Evolutionary conservation across 1,284 basidiomycete genomes (phyloP).

Genomic region (Hypsizygus ulmarius): DNA sequence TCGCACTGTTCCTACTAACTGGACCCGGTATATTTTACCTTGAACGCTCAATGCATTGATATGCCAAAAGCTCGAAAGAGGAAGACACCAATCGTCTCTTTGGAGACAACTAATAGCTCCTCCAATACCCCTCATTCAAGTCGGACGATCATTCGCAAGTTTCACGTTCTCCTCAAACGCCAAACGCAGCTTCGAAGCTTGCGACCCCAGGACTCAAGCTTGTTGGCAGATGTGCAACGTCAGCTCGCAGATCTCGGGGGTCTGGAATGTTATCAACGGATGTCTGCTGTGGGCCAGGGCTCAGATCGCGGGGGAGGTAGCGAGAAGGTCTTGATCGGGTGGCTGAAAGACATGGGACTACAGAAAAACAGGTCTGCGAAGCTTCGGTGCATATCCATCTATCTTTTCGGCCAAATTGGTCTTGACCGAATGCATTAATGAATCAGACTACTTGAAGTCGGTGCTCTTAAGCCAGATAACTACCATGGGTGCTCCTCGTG

Average conservation of each 20-base stretch:
- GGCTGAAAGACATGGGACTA: constrained; percentile 60
- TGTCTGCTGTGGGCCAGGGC: constrained; percentile 79
- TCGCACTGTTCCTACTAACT: too few relatives aligned
- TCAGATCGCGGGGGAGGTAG: constrained; percentile 81
- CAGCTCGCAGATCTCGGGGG: constrained; percentile 73
- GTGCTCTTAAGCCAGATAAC: constrained; percentile 82
- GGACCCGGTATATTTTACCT: too few relatives aligned
- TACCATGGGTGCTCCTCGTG: constrained; percentile 63
- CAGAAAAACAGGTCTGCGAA: constrained; percentile 31
- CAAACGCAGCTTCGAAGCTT: constrained; percentile 45
- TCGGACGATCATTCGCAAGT: constrained; percentile 63
- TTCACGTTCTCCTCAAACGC: constrained; percentile 66
- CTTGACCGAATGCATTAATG: background rate
- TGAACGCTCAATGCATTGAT: constrained; percentile 3
- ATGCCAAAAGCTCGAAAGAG: constrained; percentile 46
- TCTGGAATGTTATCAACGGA: constrained; percentile 73
- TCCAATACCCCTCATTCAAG: constrained; percentile 48
- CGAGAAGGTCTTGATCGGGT: constrained; percentile 72
- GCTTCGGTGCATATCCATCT: constrained; percentile 38
- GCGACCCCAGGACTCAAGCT: constrained; percentile 20
- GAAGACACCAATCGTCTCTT: constrained; percentile 39
- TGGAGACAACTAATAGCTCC: constrained; percentile 13
- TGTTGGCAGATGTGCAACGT: constrained; percentile 49
- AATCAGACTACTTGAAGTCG: constrained; percentile 78
- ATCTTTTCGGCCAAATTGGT: constrained; percentile 1